These are phyloP conservation scores for Colletotrichum cereale DNA, from an alignment of 2,329 filamentous ascomycete genomes.

Conservation along the genomic window DNA sequence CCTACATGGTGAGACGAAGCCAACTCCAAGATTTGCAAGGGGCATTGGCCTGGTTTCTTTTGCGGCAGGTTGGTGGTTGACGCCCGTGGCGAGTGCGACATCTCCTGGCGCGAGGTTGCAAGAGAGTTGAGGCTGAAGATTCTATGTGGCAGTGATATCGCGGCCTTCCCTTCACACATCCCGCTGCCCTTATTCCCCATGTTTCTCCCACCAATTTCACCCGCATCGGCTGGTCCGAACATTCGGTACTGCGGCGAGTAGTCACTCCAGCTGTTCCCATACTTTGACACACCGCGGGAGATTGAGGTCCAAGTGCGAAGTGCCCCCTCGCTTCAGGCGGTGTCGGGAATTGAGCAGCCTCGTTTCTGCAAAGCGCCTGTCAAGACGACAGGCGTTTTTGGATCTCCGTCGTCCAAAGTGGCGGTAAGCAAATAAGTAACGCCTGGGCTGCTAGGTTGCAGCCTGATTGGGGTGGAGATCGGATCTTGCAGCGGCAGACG, in stretches of 20 bases:
- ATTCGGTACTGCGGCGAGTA: neutral
- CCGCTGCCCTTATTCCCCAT: neutral
- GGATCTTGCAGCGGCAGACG: conserved; percentile 31
- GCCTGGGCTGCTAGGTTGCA: conserved; percentile 26
- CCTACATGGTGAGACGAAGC: conserved; percentile 24
- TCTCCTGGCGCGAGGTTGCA: conserved; percentile 20
- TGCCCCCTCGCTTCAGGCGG: conserved; percentile 17
- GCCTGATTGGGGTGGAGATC: conserved; percentile 31
- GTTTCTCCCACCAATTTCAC: conserved; percentile 7
- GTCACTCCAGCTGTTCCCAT: neutral
- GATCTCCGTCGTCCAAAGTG: conserved; percentile 27
- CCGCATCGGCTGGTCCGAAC: conserved; percentile 7
- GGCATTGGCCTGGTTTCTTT: conserved; percentile 20
- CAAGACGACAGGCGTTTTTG: conserved; percentile 13
- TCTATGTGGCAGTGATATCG: conserved; percentile 2
- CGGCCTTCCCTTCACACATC: conserved; percentile 21
- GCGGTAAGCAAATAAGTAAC: conserved; percentile 37
- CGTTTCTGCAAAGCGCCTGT: conserved; percentile 8
- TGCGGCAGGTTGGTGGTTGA: neutral
- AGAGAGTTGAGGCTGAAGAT: conserved; percentile 38
- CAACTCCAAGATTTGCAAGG: conserved; percentile 7
- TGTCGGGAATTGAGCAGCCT: conserved; percentile 19
- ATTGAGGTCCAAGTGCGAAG: neutral
- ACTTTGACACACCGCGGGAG: neutral
- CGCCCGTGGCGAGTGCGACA: neutral